A percentile compares a stretch with the other conserved stretches of the same genome.
These are phyloP conservation scores for Aspergillus sp. DNA, from an alignment of 2,329 filamentous ascomycete genomes.

Conservation along the genomic window DNA sequence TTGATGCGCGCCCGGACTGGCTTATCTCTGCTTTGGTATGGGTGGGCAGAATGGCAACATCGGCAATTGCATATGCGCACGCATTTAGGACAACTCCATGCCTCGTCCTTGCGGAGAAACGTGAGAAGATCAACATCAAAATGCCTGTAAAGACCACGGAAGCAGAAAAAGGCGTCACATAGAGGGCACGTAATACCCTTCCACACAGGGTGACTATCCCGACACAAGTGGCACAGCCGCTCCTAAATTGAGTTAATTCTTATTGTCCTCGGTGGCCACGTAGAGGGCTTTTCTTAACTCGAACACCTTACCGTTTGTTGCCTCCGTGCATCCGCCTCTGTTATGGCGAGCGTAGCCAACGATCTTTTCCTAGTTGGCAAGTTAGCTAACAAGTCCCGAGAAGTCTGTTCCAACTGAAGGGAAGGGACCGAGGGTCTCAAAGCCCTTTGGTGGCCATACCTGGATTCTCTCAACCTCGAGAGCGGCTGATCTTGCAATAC, in stretches of 20 bases:
- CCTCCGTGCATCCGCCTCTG: conserved; percentile 24
- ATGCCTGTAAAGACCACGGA: conserved; percentile 36
- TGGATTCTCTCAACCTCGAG: neutral
- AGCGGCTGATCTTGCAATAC: neutral
- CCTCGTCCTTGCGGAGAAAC: conserved; percentile 27
- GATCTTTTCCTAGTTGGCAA: conserved; percentile 8
- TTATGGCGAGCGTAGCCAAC: conserved; percentile 25
- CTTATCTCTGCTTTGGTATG: conserved; percentile 35
- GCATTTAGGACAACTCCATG: conserved; percentile 37
- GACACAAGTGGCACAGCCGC: conserved; percentile 37
- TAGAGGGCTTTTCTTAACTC: neutral
- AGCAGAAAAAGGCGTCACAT: conserved; percentile 38
- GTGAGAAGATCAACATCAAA: conserved; percentile 34
- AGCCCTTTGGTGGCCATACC: conserved; percentile 4
- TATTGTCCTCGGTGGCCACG: neutral
- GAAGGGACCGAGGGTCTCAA: neutral
- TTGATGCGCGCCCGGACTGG: conserved; percentile 34
- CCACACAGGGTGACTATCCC: conserved; percentile 36
- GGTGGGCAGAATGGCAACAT: conserved; percentile 35
- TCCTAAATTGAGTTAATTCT: conserved; percentile 18
- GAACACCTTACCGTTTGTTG: conserved; percentile 18
- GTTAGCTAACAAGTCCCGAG: neutral
- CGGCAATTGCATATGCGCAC: conserved; percentile 35
- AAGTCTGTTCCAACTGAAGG: neutral
- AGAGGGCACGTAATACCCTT: conserved; percentile 33